Percentiles rank a stretch among this genome's conserved stretches.
phyloP scores from a whole-genome alignment of 208 protist species.

The Trypanosoma brucei region DNA sequence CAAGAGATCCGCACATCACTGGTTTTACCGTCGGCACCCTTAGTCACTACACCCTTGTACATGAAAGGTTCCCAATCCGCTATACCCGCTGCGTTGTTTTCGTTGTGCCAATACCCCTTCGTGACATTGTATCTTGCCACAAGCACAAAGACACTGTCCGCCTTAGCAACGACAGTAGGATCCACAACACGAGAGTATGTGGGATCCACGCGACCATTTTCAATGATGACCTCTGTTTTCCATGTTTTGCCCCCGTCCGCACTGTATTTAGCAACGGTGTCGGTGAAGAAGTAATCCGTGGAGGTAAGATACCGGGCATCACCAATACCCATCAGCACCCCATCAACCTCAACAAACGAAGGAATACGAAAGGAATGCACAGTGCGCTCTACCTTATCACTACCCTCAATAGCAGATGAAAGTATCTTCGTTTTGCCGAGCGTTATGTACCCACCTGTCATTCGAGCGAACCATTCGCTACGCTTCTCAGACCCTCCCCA shows the following conservation, averaged over 20 bases:
- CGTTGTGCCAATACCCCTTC: not conserved
- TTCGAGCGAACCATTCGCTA: no score
- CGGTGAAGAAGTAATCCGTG: conserved; percentile 12
- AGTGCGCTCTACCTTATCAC: conserved; percentile 1
- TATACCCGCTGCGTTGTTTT: not conserved
- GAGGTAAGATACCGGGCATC: conserved; percentile 4
- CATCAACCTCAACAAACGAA: conserved; percentile 15
- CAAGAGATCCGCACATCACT: conserved; percentile 1
- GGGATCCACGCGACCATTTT: conserved; percentile 2
- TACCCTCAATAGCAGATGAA: not conserved
- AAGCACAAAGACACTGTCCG: conserved; percentile 12
- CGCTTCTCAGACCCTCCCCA: no score
- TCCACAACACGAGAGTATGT: conserved; percentile 13
- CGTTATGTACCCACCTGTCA: no score
- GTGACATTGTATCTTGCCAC: conserved; percentile 11
- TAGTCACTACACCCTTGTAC: conserved; percentile 9
- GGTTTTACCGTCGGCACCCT: not conserved
- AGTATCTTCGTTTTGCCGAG: no score
- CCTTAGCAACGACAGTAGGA: conserved; percentile 16
- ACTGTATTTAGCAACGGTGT: conserved; percentile 9
- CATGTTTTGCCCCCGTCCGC: conserved; percentile 7
- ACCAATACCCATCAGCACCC: conserved; percentile 7
- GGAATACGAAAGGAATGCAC: conserved; percentile 18
- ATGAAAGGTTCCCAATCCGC: conserved; percentile 13
- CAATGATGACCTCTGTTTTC: conserved; percentile 16